Conservation (phyloP, 2,329 filamentous ascomycete genomes). For the Ilyonectria mors-panacis region DNA sequence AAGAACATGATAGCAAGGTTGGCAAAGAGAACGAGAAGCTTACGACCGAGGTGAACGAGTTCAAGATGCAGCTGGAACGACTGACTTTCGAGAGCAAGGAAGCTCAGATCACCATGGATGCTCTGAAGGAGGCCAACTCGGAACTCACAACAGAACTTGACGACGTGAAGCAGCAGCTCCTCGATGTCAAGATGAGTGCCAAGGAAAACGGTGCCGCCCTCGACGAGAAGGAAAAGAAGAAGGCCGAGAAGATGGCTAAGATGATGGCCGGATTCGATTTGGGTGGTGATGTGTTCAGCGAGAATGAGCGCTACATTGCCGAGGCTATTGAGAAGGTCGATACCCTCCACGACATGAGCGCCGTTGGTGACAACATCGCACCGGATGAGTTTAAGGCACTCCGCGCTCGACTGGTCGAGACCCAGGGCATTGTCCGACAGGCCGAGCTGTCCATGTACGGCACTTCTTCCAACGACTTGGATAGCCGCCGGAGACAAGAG, state of each 20-base stretch:
- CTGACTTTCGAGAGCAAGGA: conserved; percentile 97
- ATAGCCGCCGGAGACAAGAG: conserved; percentile 79
- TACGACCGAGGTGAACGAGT: conserved; percentile 87
- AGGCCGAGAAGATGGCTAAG: conserved; percentile 99
- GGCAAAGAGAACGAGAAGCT: conserved; percentile 93
- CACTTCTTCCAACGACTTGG: conserved; percentile 73
- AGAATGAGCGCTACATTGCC: conserved; percentile 89
- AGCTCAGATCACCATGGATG: conserved; percentile 97
- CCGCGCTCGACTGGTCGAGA: conserved; percentile 85
- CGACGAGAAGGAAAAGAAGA: conserved; percentile 98
- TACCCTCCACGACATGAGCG: conserved; percentile 81
- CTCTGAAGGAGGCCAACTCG: conserved; percentile 93
- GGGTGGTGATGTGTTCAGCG: conserved; percentile 91
- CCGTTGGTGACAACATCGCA: conserved; percentile 82
- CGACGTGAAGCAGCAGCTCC: conserved; percentile 94
- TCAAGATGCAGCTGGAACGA: conserved; percentile 97
- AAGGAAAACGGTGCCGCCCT: conserved; percentile 92
- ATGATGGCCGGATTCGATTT: conserved; percentile 99
- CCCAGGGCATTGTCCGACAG: conserved; percentile 92
- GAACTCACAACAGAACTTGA: conserved; percentile 94
- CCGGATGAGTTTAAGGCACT: conserved; percentile 86
- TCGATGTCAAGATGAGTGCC: conserved; percentile 96
- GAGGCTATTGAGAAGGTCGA: conserved; percentile 89
- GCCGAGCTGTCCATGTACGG: conserved; percentile 89
- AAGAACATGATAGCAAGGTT: conserved; percentile 86